These are phyloP conservation scores for Penicillium coffeae DNA, from an alignment of 495 filamentous ascomycete species.

Conservation along the genomic window DNA sequence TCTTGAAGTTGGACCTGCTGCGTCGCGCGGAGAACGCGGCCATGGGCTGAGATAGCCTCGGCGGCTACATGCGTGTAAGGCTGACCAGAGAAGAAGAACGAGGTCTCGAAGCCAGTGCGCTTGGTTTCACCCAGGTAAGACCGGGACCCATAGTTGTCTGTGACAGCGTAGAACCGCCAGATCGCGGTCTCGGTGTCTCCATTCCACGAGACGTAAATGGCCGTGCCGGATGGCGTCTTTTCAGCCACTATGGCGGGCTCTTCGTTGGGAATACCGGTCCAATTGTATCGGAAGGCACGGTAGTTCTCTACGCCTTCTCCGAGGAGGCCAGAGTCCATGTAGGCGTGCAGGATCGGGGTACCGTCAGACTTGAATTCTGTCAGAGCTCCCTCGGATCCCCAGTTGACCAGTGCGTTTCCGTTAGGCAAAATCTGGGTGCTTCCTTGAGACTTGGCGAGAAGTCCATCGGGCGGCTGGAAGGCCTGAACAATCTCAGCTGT, in stretches of 20 bases:
- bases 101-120: constrained; percentile 38
- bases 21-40: constrained; percentile 25
- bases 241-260: constrained; percentile 23
- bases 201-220: constrained; percentile 36
- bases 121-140: constrained; percentile 31
- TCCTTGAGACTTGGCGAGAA: constrained; percentile 48
- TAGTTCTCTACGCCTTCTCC: constrained; percentile 32
- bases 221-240: constrained; percentile 6
- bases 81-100: constrained; percentile 15
- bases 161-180: constrained; percentile 35
- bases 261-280: constrained; percentile 21
- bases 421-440: constrained; percentile 48
- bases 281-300: constrained; percentile 19
- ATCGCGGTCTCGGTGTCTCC: constrained; percentile 31
- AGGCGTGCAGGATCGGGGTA: constrained; percentile 36
- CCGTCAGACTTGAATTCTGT: constrained; percentile 43
- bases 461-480: constrained; percentile 40
- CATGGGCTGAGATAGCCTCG: constrained; percentile 17
- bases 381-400: constrained; percentile 46
- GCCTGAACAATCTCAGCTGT: constrained; percentile 43
- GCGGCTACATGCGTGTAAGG: constrained; percentile 8
- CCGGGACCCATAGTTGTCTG: constrained; percentile 30
- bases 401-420: constrained; percentile 48
- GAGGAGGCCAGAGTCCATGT: constrained; percentile 17
- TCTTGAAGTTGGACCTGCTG: constrained; percentile 17